Evolutionary conservation across 495 filamentous ascomycete species (phyloP).

Genomic region (Chaetomium fimeti): DNA sequence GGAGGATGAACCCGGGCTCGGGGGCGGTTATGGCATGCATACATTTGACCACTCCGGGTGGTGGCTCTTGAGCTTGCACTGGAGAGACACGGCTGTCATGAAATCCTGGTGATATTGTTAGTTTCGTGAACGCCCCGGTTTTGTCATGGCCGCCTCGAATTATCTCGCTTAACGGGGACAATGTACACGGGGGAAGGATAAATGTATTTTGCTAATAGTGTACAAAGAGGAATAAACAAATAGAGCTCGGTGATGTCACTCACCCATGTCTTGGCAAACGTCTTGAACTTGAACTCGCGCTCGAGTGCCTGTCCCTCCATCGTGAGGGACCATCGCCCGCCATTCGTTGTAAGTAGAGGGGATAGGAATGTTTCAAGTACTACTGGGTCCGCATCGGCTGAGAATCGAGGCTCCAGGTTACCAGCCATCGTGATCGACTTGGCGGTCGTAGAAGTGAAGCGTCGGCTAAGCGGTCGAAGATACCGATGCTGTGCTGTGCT

Average conservation of each 20-base stretch:
- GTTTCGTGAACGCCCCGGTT: not conserved
- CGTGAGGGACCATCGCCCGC: constrained; percentile 53
- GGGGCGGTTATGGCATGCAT: constrained; percentile 21
- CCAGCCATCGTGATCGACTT: not conserved
- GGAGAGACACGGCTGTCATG: constrained; percentile 57
- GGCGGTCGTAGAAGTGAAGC: not conserved
- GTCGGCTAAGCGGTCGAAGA: not conserved
- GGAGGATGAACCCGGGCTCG: not conserved
- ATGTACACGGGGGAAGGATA: not conserved
- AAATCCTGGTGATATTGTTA: constrained; percentile 47
- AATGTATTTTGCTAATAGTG: not conserved
- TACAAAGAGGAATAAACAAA: not conserved
- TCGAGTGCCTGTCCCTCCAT: constrained; percentile 54
- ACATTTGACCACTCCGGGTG: constrained; percentile 68
- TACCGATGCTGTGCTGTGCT: not conserved
- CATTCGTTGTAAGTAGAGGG: constrained; percentile 21
- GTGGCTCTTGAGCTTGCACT: constrained; percentile 57
- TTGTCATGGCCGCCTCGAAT: not conserved
- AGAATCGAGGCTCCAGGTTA: constrained; percentile 27
- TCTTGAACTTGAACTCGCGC: constrained; percentile 61
- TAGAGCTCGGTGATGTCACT: constrained; percentile 19
- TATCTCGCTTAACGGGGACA: not conserved
- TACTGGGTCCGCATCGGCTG: constrained; percentile 34
- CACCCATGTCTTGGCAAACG: constrained; percentile 62
- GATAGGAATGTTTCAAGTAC: constrained; percentile 23